phyloP scores from a whole-genome alignment of 768 basidiomycete genomes.

The Trametes meyenii region DNA sequence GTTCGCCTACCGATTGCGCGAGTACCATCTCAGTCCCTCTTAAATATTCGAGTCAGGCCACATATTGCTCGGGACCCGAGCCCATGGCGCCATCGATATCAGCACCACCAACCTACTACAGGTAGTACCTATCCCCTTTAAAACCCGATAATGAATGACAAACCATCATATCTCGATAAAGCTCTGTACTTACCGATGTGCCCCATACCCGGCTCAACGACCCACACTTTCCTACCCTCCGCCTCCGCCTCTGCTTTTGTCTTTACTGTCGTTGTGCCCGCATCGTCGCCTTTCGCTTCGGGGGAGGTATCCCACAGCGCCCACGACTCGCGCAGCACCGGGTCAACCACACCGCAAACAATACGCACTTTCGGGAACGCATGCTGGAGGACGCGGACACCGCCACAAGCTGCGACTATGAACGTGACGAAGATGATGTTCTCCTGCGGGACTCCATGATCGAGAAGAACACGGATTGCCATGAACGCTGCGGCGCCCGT shows the following conservation, averaged over 20 bases:
- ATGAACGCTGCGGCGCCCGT: conserved; percentile 94
- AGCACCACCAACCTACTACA: conserved; percentile 21
- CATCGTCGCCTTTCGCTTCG: conserved; percentile 33
- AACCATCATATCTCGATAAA: neutral
- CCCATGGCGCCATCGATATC: neutral
- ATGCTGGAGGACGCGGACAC: conserved; percentile 71
- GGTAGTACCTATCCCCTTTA: conserved; percentile 46
- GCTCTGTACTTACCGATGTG: conserved; percentile 66
- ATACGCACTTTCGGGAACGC: conserved; percentile 89
- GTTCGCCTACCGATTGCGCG: neutral
- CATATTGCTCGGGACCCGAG: too few relatives aligned
- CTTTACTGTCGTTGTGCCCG: conserved; percentile 10
- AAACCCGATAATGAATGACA: neutral
- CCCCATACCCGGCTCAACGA: conserved; percentile 87
- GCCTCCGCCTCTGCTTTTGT: conserved; percentile 25
- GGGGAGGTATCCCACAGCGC: conserved; percentile 28
- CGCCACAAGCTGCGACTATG: conserved; percentile 82
- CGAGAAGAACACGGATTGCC: conserved; percentile 91
- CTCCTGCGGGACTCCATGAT: conserved; percentile 86
- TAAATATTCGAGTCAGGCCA: neutral
- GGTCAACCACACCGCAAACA: conserved; percentile 83
- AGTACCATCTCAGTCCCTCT: too few relatives aligned
- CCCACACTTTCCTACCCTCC: conserved; percentile 70
- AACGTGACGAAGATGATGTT: conserved; percentile 91
- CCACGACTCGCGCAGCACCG: conserved; percentile 76